Percentiles rank a stretch among this genome's conserved stretches.
Conservation (phyloP, 2,329 filamentous ascomycete genomes). For the Didymella pinodella region DNA sequence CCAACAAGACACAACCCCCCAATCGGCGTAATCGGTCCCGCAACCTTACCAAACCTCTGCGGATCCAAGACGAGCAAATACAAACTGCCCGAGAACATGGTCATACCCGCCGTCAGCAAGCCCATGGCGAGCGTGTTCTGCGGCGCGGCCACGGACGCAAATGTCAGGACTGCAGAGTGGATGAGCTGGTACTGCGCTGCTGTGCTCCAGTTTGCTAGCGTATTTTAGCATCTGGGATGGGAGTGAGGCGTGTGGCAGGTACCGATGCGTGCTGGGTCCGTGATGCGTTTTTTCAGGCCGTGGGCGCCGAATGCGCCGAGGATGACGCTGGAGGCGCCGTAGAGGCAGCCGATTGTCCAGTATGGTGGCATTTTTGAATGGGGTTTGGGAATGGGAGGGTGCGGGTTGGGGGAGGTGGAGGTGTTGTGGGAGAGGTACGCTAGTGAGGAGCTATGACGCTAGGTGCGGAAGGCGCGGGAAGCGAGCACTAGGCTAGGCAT, state of each 20-base stretch:
- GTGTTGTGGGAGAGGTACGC: not conserved
- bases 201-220: slow-evolving; percentile 64
- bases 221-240: not conserved
- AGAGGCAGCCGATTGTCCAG: slow-evolving; percentile 69
- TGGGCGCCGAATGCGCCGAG: slow-evolving; percentile 74
- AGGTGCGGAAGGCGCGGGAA: not conserved
- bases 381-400: not conserved
- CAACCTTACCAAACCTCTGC: slow-evolving; percentile 60
- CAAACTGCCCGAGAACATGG: slow-evolving; percentile 71
- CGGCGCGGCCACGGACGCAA: slow-evolving; percentile 61
- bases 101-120: slow-evolving; percentile 71
- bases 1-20: slow-evolving; percentile 71
- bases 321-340: slow-evolving; percentile 67
- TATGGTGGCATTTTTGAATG: slow-evolving; percentile 53
- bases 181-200: slow-evolving; percentile 75
- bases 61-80: slow-evolving; percentile 71
- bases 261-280: slow-evolving; percentile 64
- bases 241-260: not conserved
- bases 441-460: not conserved
- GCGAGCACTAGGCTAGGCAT: not conserved
- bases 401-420: not conserved
- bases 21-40: slow-evolving; percentile 72
- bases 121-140: slow-evolving; percentile 64
- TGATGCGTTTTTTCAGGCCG: slow-evolving; percentile 67
- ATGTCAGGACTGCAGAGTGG: slow-evolving; percentile 67